Base-by-base conservation (phyloP, 768 basidiomycete genomes). In the Russula foetens region DNA sequence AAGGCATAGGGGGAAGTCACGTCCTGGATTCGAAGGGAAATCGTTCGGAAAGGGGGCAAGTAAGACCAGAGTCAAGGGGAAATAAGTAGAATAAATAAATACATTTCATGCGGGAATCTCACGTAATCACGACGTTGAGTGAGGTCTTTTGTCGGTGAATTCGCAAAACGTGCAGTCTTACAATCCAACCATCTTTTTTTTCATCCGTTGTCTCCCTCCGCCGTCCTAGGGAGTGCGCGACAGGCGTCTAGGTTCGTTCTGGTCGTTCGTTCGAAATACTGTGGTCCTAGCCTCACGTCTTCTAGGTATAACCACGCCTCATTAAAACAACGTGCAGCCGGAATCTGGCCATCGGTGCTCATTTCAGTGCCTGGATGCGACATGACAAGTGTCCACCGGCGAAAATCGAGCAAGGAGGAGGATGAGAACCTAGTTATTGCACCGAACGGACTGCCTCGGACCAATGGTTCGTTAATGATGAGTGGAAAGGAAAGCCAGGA, bases 21-120 rank as follows among this genome's bases (percentile, higher is more conserved):
- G 92, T 47, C 92, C 92, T 21, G 92, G 92, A 1, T 93, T 94
- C 67, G 92, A 94, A 71, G 92, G 91, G 35, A 91, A 91, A 70
- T 76, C 84, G 17, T 88, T 90, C 66, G 85, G 85, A 43, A 85
- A 84, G 67, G 71, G 75, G 7, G 74, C 63, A 15, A 72, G n/a
- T n/a, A n/a, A n/a, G n/a, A n/a, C n/a, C n/a, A n/a, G 71, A 51
- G 50, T 19, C 11, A 47, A n/a, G 39, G 50, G 28, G 46, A 43
- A 60, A 33, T 43, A 33, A 41, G n/a, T n/a, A n/a, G 26, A 26
- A 26, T 45, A 14, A 24, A 24, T 28, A n/a, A 35, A 19, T 33
- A 50, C 6, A 33, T 33, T 33, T 33, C 31, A 46, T 7, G 26
- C 14, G n/a, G 31, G 7, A 4, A 28, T 17, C 4, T 19, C 39